Conservation (phyloP, 768 basidiomycete species). For the Pleurotus platypus region DNA sequence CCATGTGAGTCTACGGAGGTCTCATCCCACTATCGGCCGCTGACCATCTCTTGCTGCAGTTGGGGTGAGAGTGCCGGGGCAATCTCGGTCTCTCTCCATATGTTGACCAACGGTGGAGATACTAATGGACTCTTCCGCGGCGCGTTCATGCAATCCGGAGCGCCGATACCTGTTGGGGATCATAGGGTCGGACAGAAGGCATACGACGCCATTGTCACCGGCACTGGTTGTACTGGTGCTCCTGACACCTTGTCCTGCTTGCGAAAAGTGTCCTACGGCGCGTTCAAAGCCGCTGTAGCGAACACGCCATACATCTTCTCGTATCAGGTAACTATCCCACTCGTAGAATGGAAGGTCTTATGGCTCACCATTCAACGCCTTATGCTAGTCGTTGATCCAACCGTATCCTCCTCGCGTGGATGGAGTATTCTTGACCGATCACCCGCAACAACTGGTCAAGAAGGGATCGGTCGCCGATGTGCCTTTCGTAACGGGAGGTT, state of each 20-base stretch:
- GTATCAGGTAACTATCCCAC: constrained; percentile 29
- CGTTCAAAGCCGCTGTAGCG: constrained; percentile 36
- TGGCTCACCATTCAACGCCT: too few species aligned
- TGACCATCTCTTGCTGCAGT: constrained; percentile 13
- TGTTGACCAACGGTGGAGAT: constrained; percentile 43
- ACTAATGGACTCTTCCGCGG: constrained; percentile 43
- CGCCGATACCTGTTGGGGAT: constrained; percentile 39
- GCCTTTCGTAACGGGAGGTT: constrained; percentile 42
- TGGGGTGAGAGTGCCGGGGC: constrained; percentile 49
- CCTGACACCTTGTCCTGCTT: constrained; percentile 39
- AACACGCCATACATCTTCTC: constrained; percentile 31
- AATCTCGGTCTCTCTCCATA: constrained; percentile 47
- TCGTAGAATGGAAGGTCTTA: neutral
- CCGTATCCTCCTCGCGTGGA: constrained; percentile 50
- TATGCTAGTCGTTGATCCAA: constrained; percentile 34
- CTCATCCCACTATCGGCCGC: neutral
- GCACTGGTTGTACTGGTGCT: constrained; percentile 26
- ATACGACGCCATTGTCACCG: constrained; percentile 38
- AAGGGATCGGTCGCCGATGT: constrained; percentile 43
- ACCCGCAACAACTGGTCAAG: constrained; percentile 37
- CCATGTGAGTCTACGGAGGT: constrained; percentile 35
- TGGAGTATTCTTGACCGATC: constrained; percentile 42
- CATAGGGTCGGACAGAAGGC: constrained; percentile 38
- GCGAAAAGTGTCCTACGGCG: constrained; percentile 29
- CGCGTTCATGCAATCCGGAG: constrained; percentile 49